Base-by-base conservation (phyloP, 2,329 filamentous ascomycete genomes). In the Microascus cirrosus region DNA sequence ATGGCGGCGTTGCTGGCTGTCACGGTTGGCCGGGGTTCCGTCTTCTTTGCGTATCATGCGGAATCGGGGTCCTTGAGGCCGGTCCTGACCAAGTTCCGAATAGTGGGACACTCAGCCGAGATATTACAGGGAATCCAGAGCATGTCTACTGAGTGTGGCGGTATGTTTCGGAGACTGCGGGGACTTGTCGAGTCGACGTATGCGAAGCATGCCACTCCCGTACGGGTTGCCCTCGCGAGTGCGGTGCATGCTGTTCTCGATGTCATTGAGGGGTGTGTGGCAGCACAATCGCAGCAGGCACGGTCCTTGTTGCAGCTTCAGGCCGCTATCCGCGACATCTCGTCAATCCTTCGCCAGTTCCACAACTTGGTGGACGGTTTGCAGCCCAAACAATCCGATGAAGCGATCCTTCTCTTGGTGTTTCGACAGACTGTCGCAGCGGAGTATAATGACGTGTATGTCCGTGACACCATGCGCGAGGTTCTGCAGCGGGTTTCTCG, bases 21-120 rank as follows among this genome's bases (percentile, higher is more conserved):
- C 1, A 82, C 83, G 0, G 77, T 91, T 6, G 89, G 89, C 0
- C 78, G 87, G 54, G 85, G 84, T 45, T 92, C 89, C 0, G 75
- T 87, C 1, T 78, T 94, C 36, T 94, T 90, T 67, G 66, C 70
- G 0, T 90, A 82, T 76, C 74, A 85, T 55, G 67, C 74, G 2
- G 72, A 74, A 2, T 74, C 75, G 32, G 71, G 70, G 25, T 72
- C 71, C 0, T 90, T 92, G 63, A 68, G 71, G 18, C 74, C 78
- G 11, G 69, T 71, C 1, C 63, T 80, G 1, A 64, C 73, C 0
- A 68, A 71, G 7, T 73, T 82, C 60, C 75, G 81, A 54, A 74
- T 84, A 50, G 78, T 81, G 0, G 82, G 83, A 5, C 81, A 82
- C 63, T 77, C 85, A 0, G 70, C 76, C 3, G 68, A 78, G 32